Conservation (phyloP, 2,329 filamentous ascomycete genomes). For the Pseudocercospora crystallina region DNA sequence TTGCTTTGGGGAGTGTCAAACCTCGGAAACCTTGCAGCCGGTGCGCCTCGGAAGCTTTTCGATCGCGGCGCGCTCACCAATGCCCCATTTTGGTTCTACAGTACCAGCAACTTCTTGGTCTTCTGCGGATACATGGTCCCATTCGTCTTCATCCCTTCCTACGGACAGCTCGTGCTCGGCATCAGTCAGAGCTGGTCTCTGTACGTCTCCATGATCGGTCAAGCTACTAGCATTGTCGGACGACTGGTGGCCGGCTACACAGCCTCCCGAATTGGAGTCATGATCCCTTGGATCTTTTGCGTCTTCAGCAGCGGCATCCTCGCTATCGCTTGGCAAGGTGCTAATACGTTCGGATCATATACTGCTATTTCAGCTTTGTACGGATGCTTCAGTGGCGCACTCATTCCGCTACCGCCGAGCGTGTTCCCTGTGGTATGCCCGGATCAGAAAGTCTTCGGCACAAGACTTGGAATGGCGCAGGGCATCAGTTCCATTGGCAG, state of each 20-base stretch:
- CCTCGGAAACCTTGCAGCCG: slow-evolving; percentile 31
- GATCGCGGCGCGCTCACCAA: slow-evolving; percentile 43
- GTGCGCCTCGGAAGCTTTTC: slow-evolving; percentile 34
- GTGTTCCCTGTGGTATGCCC: slow-evolving; percentile 46
- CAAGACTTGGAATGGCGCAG: slow-evolving; percentile 50
- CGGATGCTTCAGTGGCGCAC: slow-evolving; percentile 46
- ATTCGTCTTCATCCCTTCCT: slow-evolving; percentile 46
- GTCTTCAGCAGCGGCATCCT: slow-evolving; percentile 47
- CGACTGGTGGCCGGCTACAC: slow-evolving; percentile 54
- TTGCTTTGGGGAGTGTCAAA: slow-evolving; percentile 36
- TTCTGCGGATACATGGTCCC: slow-evolving; percentile 31
- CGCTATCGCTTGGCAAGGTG: slow-evolving; percentile 58
- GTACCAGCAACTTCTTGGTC: slow-evolving; percentile 32
- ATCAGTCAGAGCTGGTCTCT: slow-evolving; percentile 52
- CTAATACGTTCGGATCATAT: slow-evolving; percentile 40
- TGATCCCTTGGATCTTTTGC: slow-evolving; percentile 57
- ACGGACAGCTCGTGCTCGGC: slow-evolving; percentile 34
- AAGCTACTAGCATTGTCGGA: slow-evolving; percentile 56
- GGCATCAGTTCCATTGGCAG: slow-evolving; percentile 44
- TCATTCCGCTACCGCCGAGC: slow-evolving; percentile 48
- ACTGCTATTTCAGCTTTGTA: slow-evolving; percentile 47
- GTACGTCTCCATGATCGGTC: slow-evolving; percentile 57
- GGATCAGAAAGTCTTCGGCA: slow-evolving; percentile 47
- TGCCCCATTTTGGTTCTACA: slow-evolving; percentile 40
- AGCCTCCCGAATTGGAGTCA: slow-evolving; percentile 49